These are phyloP conservation scores for Rhytidiadelphus loreus DNA, from an alignment of 225 moss, liverwort and hornwort genomes.

Conservation along the genomic window DNA sequence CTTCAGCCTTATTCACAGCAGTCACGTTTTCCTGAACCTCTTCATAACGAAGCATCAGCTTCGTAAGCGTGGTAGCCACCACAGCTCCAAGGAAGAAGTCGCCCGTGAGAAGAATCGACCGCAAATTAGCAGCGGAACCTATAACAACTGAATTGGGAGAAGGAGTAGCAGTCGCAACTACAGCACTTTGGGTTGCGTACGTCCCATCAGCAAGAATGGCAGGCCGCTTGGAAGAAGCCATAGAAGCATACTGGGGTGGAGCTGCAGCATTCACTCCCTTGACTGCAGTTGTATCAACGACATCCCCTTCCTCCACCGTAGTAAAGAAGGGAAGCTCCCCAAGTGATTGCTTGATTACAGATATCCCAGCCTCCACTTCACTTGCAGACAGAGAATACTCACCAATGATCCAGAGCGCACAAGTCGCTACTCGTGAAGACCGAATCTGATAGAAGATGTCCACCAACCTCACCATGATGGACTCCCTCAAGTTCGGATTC, in stretches of 20 bases:
- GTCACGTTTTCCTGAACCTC: conserved; percentile 43
- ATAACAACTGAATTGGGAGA: conserved; percentile 26
- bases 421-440: conserved; percentile 83
- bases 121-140: conserved; percentile 60
- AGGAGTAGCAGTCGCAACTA: conserved; percentile 36
- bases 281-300: conserved; percentile 32
- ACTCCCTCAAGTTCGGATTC: conserved; percentile 73
- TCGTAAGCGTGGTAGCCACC: conserved; percentile 75
- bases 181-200: conserved; percentile 91
- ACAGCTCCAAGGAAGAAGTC: conserved; percentile 95
- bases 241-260: conserved; percentile 32
- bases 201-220: conserved; percentile 93
- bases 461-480: conserved; percentile 71
- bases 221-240: conserved; percentile 85
- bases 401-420: conserved; percentile 95
- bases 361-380: conserved; percentile 77
- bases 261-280: conserved; percentile 19
- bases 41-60: conserved; percentile 68
- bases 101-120: conserved; percentile 74
- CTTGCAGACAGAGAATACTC: conserved; percentile 72
- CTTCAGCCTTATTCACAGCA: conserved; percentile 60
- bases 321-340: conserved; percentile 88
- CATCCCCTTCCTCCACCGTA: conserved; percentile 66
- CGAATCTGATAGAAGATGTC: conserved; percentile 95
- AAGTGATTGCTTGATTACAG: conserved; percentile 75